Evolutionary conservation across 73 alveolate species (phyloP).

Genomic region (Effrenium voratum): DNA sequence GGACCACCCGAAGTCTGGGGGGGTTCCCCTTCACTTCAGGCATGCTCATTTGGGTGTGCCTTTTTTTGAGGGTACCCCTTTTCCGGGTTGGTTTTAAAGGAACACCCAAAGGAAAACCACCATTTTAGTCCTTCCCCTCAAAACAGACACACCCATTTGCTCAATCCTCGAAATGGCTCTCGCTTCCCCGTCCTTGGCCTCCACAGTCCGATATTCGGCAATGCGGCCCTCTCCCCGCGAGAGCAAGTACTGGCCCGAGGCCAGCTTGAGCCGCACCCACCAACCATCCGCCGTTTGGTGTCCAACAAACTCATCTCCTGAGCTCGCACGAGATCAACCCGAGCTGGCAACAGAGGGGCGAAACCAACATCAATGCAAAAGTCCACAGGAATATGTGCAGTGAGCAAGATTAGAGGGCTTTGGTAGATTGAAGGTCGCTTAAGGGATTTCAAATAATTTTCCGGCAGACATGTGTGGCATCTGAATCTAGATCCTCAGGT

Average conservation of each 20-base stretch:
- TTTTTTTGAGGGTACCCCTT: background rate
- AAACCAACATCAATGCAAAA: background rate
- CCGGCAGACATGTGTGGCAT: too few relatives aligned
- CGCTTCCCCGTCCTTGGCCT: background rate
- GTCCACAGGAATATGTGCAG: background rate
- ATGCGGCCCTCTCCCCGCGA: background rate
- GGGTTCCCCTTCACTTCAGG: background rate
- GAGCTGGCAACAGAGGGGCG: background rate
- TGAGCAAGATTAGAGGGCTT: background rate
- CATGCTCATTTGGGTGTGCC: background rate
- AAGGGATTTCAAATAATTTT: background rate
- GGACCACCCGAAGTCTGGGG: too few relatives aligned
- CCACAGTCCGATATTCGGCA: background rate
- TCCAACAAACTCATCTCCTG: background rate
- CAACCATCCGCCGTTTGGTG: background rate
- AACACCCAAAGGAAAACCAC: background rate
- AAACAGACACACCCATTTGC: background rate
- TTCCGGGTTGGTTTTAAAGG: background rate
- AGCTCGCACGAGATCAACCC: background rate
- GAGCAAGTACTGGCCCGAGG: slow-evolving; percentile 9
- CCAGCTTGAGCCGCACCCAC: slow-evolving; percentile 47
- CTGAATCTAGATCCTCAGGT: too few relatives aligned
- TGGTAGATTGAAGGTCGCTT: background rate
- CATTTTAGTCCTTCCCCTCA: background rate
- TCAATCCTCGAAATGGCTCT: background rate